A percentile compares a stretch with the other conserved stretches of the same genome.
phyloP scores from a whole-genome alignment of 163 green algal species.

The Scenedesmus sp. region DNA sequence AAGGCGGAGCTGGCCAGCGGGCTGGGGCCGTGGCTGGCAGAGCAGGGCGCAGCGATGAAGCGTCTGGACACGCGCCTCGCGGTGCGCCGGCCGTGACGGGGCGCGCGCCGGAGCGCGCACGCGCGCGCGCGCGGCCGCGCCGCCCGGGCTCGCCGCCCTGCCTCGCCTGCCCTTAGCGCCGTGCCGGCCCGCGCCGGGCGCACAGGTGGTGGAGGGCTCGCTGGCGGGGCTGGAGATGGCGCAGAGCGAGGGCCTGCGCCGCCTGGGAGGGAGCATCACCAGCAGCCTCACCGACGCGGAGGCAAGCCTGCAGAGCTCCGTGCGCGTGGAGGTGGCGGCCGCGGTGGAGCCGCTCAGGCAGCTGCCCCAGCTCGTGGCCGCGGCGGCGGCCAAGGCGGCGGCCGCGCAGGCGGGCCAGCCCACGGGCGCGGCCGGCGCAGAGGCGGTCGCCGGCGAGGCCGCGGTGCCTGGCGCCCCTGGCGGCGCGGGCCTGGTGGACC shows the following conservation, averaged over 20 bases:
- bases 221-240: constrained; percentile 67
- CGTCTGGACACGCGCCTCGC: constrained; percentile 56
- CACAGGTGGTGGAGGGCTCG: constrained; percentile 69
- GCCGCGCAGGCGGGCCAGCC: constrained; percentile 22
- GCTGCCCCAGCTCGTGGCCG: constrained; percentile 68
- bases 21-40: constrained; percentile 50
- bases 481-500: constrained; percentile 18
- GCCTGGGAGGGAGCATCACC: constrained; percentile 58
- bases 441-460: background rate
- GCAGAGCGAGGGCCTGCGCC: constrained; percentile 61
- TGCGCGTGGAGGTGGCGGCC: constrained; percentile 3
- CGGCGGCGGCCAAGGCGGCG: constrained; percentile 50
- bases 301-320: constrained; percentile 43
- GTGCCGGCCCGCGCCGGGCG: too few species aligned
- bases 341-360: constrained; percentile 37
- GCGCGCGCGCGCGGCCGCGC: too few species aligned
- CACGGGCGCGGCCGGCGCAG: background rate
- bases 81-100: constrained; percentile 32
- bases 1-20: constrained; percentile 21
- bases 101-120: too few species aligned
- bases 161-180: too few species aligned
- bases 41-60: constrained; percentile 51
- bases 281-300: constrained; percentile 63
- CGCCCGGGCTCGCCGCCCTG: too few species aligned
- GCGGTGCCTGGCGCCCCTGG: background rate